Percentiles rank a stretch among this genome's conserved stretches.
These are phyloP conservation scores for Paraphaeosphaeria sporulosa DNA, from an alignment of 2,329 filamentous ascomycete genomes.

Conservation along the genomic window DNA sequence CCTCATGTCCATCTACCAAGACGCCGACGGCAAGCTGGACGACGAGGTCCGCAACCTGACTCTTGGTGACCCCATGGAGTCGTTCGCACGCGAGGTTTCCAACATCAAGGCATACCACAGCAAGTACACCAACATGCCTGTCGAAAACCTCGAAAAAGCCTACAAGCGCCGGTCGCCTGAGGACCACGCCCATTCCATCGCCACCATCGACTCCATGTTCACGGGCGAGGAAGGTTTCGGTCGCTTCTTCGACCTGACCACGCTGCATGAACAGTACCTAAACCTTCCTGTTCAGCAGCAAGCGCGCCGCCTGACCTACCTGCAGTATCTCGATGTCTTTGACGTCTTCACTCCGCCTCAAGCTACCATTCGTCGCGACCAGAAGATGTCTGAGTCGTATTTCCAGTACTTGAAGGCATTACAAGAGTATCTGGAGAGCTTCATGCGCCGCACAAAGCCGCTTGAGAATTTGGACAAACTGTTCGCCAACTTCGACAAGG, in stretches of 20 bases:
- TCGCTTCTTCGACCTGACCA: conserved; percentile 88
- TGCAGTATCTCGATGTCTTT: conserved; percentile 92
- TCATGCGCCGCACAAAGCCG: conserved; percentile 83
- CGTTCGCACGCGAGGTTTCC: conserved; percentile 86
- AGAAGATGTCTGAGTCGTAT: conserved; percentile 92
- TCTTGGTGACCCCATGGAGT: conserved; percentile 84
- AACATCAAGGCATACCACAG: conserved; percentile 87
- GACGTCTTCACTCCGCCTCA: conserved; percentile 82
- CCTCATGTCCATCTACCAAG: conserved; percentile 83
- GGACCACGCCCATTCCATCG: conserved; percentile 66
- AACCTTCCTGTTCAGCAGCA: conserved; percentile 85
- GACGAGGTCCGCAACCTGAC: conserved; percentile 86
- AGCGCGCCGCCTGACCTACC: conserved; percentile 73
- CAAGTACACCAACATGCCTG: conserved; percentile 90
- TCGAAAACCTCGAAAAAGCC: conserved; percentile 92
- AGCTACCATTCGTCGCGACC: conserved; percentile 75
- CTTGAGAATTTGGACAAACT: conserved; percentile 85
- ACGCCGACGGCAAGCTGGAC: conserved; percentile 73
- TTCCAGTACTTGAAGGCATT: conserved; percentile 87
- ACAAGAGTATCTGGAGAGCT: conserved; percentile 83
- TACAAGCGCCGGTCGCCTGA: conserved; percentile 77
- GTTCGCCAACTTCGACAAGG: conserved; percentile 76
- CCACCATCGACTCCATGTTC: conserved; percentile 88
- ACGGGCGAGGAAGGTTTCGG: conserved; percentile 95
- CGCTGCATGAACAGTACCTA: conserved; percentile 84